A percentile compares a stretch with the other conserved stretches of the same genome.
These are phyloP conservation scores for Ceratobasidium sp. DNA, from an alignment of 1,284 basidiomycete genomes.

Conservation along the genomic window DNA sequence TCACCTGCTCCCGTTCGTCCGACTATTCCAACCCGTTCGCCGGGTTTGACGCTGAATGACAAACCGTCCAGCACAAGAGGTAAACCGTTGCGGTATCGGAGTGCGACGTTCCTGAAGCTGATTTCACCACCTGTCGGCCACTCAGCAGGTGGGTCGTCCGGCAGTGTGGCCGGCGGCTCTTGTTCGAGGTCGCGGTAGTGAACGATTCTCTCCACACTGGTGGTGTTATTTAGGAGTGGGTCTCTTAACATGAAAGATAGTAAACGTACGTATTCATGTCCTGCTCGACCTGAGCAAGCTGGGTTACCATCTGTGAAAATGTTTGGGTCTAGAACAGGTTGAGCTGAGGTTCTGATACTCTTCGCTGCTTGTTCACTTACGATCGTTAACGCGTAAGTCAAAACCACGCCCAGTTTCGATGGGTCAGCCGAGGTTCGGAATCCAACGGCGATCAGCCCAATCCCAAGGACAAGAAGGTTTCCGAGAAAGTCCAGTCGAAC, in stretches of 20 bases:
- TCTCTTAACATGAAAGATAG: not conserved
- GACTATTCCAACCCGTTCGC: conserved; percentile 83
- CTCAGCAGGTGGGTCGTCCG: conserved; percentile 65
- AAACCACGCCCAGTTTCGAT: conserved; percentile 70
- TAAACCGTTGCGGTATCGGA: conserved; percentile 78
- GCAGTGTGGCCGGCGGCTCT: conserved; percentile 55
- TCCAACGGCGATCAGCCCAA: conserved; percentile 75
- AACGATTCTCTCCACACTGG: conserved; percentile 60
- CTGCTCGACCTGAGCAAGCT: conserved; percentile 43
- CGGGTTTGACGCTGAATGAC: conserved; percentile 71
- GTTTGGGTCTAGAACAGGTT: conserved; percentile 63
- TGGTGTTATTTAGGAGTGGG: conserved; percentile 48
- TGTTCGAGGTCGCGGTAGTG: conserved; percentile 55
- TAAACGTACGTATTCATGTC: conserved; percentile 64
- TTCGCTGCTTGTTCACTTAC: conserved; percentile 53
- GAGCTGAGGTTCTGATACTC: conserved; percentile 33
- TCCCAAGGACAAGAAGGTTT: conserved; percentile 78
- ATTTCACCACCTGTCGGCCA: conserved; percentile 79
- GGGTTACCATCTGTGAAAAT: conserved; percentile 64
- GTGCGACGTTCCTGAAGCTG: conserved; percentile 69
- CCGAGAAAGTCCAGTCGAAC: conserved; percentile 73
- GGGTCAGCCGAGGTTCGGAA: conserved; percentile 63
- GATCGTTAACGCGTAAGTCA: conserved; percentile 74
- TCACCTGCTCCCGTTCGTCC: conserved; percentile 77
- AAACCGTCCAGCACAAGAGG: conserved; percentile 80